A percentile compares a stretch with the other conserved stretches of the same genome.
phyloP scores from a whole-genome alignment of 1,139 yeast genomes.

The Sugiyamaella novakii region DNA sequence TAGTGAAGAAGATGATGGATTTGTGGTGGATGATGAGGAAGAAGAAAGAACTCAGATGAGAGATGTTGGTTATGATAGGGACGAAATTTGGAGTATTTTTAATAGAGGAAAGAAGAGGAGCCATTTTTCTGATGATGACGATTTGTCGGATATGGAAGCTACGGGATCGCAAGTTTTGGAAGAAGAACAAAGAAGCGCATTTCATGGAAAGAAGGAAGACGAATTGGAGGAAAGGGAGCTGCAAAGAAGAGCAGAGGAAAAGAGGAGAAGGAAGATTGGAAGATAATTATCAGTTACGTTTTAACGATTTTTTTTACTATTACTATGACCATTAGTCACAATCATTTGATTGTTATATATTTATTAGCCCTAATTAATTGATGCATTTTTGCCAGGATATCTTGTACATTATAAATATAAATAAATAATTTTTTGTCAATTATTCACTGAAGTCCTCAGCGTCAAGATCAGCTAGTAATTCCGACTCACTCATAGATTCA shows the following conservation, averaged over 20 bases:
- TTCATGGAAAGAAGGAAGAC: slow-evolving; percentile 66
- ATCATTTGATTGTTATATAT: neutral
- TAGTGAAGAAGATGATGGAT: slow-evolving; percentile 38
- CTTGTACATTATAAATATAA: slow-evolving; percentile 1
- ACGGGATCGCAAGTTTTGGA: slow-evolving; percentile 83
- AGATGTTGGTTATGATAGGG: slow-evolving; percentile 63
- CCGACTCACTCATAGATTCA: slow-evolving; percentile 38
- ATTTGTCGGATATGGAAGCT: slow-evolving; percentile 88
- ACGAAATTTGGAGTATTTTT: slow-evolving; percentile 88
- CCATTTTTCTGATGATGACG: slow-evolving; percentile 54
- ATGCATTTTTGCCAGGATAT: slow-evolving; percentile 8
- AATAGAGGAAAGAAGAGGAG: slow-evolving; percentile 59
- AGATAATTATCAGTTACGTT: neutral
- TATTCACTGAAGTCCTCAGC: neutral
- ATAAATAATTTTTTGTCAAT: slow-evolving; percentile 6
- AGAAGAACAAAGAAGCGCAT: slow-evolving; percentile 72
- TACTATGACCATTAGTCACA: neutral
- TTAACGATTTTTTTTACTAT: neutral
- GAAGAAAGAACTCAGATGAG: slow-evolving; percentile 27
- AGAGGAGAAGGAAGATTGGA: slow-evolving; percentile 35
- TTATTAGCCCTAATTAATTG: slow-evolving; percentile 10
- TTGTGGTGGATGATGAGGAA: slow-evolving; percentile 44
- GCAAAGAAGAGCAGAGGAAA: slow-evolving; percentile 50
- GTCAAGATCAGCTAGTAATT: slow-evolving; percentile 27
- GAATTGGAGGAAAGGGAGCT: slow-evolving; percentile 62